Evolutionary conservation across 306 rosid species (phyloP), one percentile per base, ranked within the genome.

Genomic region (Hippophae rhamnoides): DNA sequence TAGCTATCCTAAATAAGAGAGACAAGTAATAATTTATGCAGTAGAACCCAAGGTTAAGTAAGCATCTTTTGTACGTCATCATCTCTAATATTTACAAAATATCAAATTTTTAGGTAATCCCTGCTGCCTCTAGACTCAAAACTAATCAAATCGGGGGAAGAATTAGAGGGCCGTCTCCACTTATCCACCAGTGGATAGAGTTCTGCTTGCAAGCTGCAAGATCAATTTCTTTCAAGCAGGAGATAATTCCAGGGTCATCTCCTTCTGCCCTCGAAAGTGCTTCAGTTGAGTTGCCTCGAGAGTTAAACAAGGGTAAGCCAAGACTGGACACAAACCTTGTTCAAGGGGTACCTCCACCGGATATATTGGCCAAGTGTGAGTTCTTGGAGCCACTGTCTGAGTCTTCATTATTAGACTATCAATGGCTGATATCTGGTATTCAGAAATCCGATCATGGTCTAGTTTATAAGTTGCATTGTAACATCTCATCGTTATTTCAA

Each of bases 141-240:
- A 67, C 96, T 8, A 69, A 63, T 51, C 64, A 27, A 75, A 75
- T 87, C 12, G 98, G 96, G 41, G 92, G 98, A 9, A 79, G 92
- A 43, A 51, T 83, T 44, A 80, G 95, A 75, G 98, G 96, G 52
- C 92, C 98, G 1, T 87, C 98, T 52, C 98, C 96, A 6, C 68
- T 87, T 64, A 65, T 85, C 47, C 86, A 83, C 78, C 96, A 90
- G 61, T 90, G 98, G 98, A 74, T 83, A 55, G 98, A 90, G 67
- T 90, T 90, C 73, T 90, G 98, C 79, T 80, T 90, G 80, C 98
- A 87, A 79, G 63, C 84, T 49, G 83, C 95, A 45, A 72, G 98
- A 65, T 81, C 96, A 38, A 65, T 85, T 18, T 96, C 98, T 27
- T 90, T 90, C 63, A 79, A 72, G 80, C 96, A 87, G 73, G 98